phyloP scores from a whole-genome alignment of 768 basidiomycete species.

The Phylloporus rhodoxanthus region DNA sequence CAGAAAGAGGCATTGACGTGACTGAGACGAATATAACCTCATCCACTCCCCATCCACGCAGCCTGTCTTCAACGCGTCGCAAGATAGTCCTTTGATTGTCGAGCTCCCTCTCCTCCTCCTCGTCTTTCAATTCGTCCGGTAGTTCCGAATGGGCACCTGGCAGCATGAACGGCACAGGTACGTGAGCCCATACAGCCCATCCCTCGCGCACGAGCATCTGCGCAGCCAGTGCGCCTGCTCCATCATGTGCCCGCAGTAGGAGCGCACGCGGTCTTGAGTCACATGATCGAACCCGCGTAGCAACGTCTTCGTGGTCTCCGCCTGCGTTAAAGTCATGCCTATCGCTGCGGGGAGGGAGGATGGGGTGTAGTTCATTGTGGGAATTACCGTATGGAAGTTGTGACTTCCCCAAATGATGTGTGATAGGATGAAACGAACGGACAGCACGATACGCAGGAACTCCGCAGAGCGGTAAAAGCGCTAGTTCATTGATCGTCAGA shows the following conservation, averaged over 20 bases:
- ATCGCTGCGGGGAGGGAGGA: constrained; percentile 22
- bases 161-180: constrained; percentile 35
- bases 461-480: constrained; percentile 73
- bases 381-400: constrained; percentile 22
- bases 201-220: constrained; percentile 70
- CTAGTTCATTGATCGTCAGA: constrained; percentile 64
- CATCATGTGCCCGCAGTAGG: constrained; percentile 69
- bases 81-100: constrained; percentile 40
- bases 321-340: constrained; percentile 23
- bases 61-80: constrained; percentile 44
- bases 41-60: constrained; percentile 67
- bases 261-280: constrained; percentile 40
- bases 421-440: constrained; percentile 49
- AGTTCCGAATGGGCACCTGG: constrained; percentile 33
- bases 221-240: constrained; percentile 66
- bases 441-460: constrained; percentile 80
- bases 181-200: constrained; percentile 72
- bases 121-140: constrained; percentile 29
- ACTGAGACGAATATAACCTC: constrained; percentile 62
- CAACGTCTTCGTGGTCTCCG: constrained; percentile 18
- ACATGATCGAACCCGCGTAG: constrained; percentile 1
- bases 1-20: constrained; percentile 16
- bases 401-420: constrained; percentile 19
- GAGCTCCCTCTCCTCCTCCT: constrained; percentile 32
- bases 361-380: constrained; percentile 26